These are phyloP conservation scores for Protea cynaroides DNA, from an alignment of 164 flowering plant species.

Conservation along the genomic window DNA sequence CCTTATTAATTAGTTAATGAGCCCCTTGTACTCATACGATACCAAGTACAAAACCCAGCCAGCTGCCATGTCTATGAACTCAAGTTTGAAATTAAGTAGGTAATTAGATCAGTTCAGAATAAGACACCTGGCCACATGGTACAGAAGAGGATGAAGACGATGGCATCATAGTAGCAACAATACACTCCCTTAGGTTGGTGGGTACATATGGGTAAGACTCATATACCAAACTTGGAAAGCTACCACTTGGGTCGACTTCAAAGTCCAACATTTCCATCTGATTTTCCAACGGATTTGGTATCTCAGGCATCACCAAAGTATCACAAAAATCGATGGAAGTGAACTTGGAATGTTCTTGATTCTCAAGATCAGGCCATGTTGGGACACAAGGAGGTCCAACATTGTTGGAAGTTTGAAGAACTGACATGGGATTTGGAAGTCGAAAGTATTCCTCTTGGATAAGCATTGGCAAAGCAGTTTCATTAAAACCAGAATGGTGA, in stretches of 20 bases:
- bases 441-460: conserved; percentile 24
- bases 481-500: conserved; percentile 8
- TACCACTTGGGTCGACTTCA: conserved; percentile 17
- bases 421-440: conserved; percentile 17
- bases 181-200: conserved; percentile 21
- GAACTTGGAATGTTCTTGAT: conserved; percentile 4
- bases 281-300: conserved; percentile 27
- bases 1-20: too few species aligned
- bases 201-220: conserved; percentile 8
- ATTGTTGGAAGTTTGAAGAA: conserved; percentile 18
- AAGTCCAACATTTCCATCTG: too few species aligned
- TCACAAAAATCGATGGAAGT: conserved; percentile 5
- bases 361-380: conserved; percentile 17
- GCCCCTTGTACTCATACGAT: too few species aligned
- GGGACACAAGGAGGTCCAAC: conserved; percentile 16
- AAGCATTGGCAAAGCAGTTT: too few species aligned
- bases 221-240: conserved; percentile 14
- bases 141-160: too few species aligned
- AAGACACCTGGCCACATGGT: conserved; percentile 20
- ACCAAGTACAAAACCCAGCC: not conserved
- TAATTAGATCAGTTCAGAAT: conserved; percentile 31
- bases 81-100: conserved; percentile 26
- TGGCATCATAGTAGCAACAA: too few species aligned
- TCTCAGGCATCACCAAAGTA: conserved; percentile 7
- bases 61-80: conserved; percentile 11